A percentile compares a stretch with the other conserved stretches of the same genome.
phyloP scores from a whole-genome alignment of 768 basidiomycete species.

The Polyporus arcularius region DNA sequence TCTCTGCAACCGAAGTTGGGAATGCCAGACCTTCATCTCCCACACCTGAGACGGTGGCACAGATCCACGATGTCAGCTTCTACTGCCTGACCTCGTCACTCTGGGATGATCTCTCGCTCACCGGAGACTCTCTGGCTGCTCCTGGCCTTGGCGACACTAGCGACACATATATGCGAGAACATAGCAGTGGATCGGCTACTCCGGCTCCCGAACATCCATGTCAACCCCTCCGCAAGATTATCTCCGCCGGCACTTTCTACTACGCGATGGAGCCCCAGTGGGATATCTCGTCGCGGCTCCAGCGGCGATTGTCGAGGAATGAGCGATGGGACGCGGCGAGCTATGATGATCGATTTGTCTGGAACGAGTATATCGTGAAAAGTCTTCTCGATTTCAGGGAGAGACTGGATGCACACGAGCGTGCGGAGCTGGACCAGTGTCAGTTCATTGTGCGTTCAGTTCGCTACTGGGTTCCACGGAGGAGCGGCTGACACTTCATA shows the following conservation, averaged over 20 bases:
- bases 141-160: constrained; percentile 55
- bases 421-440: constrained; percentile 75
- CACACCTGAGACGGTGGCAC: constrained; percentile 68
- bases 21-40: constrained; percentile 62
- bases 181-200: constrained; percentile 37
- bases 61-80: constrained; percentile 88
- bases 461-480: not conserved
- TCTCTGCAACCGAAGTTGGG: constrained; percentile 74
- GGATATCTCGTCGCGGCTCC: constrained; percentile 87
- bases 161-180: constrained; percentile 51
- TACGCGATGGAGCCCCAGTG: constrained; percentile 81
- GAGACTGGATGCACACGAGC: constrained; percentile 67
- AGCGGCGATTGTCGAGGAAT: constrained; percentile 54
- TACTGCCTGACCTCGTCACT: constrained; percentile 80
- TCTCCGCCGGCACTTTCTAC: constrained; percentile 93
- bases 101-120: constrained; percentile 76
- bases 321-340: constrained; percentile 43
- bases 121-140: constrained; percentile 50
- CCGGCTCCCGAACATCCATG: constrained; percentile 84
- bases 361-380: constrained; percentile 91
- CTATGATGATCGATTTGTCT: constrained; percentile 89
- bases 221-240: constrained; percentile 82
- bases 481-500: not conserved
- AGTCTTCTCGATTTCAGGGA: constrained; percentile 89
- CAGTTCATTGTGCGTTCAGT: constrained; percentile 73